These are phyloP conservation scores for Groenewaldozyma salmanticensis DNA, from an alignment of 805 yeast species.

Conservation along the genomic window DNA sequence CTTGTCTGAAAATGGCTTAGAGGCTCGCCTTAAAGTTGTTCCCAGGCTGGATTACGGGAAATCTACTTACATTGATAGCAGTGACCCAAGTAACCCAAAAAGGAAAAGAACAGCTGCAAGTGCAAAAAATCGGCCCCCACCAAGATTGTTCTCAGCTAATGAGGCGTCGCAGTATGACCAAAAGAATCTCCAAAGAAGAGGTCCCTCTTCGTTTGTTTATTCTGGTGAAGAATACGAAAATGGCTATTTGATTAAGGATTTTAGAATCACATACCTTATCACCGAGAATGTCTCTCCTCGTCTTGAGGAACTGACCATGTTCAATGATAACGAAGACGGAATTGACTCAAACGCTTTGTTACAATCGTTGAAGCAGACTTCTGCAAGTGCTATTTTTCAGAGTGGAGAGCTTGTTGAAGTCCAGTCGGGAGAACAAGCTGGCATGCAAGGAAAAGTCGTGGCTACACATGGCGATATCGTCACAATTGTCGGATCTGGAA, in stretches of 20 bases:
- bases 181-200: slow-evolving; percentile 49
- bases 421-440: slow-evolving; percentile 86
- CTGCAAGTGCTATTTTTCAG: slow-evolving; percentile 56
- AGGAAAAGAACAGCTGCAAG: slow-evolving; percentile 39
- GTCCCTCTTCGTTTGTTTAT: slow-evolving; percentile 54
- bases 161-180: slow-evolving; percentile 84
- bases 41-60: slow-evolving; percentile 92
- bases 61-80: slow-evolving; percentile 19
- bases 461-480: slow-evolving; percentile 58
- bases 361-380: slow-evolving; percentile 63
- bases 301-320: slow-evolving; percentile 77
- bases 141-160: slow-evolving; percentile 75
- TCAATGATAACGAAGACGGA: slow-evolving; percentile 72
- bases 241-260: slow-evolving; percentile 81
- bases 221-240: slow-evolving; percentile 82
- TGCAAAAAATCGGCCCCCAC: slow-evolving; percentile 67
- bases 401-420: slow-evolving; percentile 93
- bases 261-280: slow-evolving; percentile 70
- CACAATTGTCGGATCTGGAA: slow-evolving; percentile 38
- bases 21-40: slow-evolving; percentile 84
- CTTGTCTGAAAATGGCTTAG: slow-evolving; percentile 88
- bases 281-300: slow-evolving; percentile 75
- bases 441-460: slow-evolving; percentile 70
- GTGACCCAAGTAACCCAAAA: slow-evolving; percentile 36
- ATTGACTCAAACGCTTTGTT: slow-evolving; percentile 82